Conservation (phyloP, 1,139 yeast genomes). For the Candida mesenterica region DNA sequence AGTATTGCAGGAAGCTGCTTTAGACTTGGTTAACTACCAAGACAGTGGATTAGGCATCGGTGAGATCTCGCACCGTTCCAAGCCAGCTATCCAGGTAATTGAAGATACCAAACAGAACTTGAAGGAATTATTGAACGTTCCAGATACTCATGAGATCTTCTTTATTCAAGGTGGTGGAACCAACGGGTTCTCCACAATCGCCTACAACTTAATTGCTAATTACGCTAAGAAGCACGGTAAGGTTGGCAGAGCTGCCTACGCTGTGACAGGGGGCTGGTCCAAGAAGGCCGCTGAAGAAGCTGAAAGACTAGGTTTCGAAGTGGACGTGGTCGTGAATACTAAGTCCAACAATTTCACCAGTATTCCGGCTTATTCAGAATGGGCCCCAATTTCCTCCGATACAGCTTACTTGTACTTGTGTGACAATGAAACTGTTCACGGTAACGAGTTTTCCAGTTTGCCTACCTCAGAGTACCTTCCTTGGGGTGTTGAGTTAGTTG, state of each 20-base stretch:
- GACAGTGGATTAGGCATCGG: slow-evolving; percentile 81
- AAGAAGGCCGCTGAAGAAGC: slow-evolving; percentile 88
- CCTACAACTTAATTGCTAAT: slow-evolving; percentile 77
- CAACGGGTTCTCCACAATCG: slow-evolving; percentile 86
- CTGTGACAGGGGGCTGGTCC: slow-evolving; percentile 93
- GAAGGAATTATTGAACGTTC: slow-evolving; percentile 62
- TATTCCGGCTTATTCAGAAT: slow-evolving; percentile 66
- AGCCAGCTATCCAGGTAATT: slow-evolving; percentile 74
- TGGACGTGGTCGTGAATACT: slow-evolving; percentile 67
- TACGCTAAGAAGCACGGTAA: slow-evolving; percentile 67
- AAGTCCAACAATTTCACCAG: slow-evolving; percentile 61
- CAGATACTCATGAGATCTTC: slow-evolving; percentile 90
- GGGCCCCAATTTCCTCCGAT: slow-evolving; percentile 53
- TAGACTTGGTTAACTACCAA: slow-evolving; percentile 70
- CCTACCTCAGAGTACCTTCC: slow-evolving; percentile 54
- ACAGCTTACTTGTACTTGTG: slow-evolving; percentile 87
- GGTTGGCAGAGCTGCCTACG: slow-evolving; percentile 80
- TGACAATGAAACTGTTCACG: slow-evolving; percentile 96
- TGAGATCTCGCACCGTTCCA: slow-evolving; percentile 92
- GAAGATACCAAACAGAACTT: slow-evolving; percentile 73
- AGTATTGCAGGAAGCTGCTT: slow-evolving; percentile 85
- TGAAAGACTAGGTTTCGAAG: slow-evolving; percentile 72
- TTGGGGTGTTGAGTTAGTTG: slow-evolving; percentile 73
- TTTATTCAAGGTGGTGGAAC: slow-evolving; percentile 98
- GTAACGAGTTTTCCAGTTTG: slow-evolving; percentile 70